Evolutionary conservation across 768 basidiomycete genomes (phyloP).

Genomic region (Neoboletus magnificus): DNA sequence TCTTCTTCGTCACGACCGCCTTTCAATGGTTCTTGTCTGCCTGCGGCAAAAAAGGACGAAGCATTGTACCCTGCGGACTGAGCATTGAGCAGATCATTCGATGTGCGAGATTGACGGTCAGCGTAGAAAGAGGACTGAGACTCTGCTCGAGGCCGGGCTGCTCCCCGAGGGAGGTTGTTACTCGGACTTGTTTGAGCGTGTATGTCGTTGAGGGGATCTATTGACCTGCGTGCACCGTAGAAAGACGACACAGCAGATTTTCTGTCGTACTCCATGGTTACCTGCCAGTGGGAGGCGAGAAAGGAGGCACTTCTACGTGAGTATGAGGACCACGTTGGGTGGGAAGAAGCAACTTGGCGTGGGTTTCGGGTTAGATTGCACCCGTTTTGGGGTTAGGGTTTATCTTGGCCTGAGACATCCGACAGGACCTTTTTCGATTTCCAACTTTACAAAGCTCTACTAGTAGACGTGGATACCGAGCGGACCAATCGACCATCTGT

Average conservation of each 20-base stretch:
- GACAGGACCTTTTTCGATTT: neutral
- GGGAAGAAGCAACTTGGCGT: constrained; percentile 7
- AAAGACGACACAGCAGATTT: constrained; percentile 80
- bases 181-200: constrained; percentile 26
- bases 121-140: constrained; percentile 69
- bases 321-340: neutral
- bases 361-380: neutral
- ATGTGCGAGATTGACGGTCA: constrained; percentile 37
- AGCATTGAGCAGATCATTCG: constrained; percentile 46
- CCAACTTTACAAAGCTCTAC: too few relatives aligned
- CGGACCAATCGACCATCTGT: neutral
- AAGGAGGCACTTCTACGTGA: neutral
- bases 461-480: neutral
- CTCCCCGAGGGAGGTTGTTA: constrained; percentile 24
- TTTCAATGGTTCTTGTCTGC: constrained; percentile 73
- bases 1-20: constrained; percentile 74
- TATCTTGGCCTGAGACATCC: constrained; percentile 2
- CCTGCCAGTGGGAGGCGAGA: constrained; percentile 2
- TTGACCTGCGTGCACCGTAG: constrained; percentile 62
- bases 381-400: constrained; percentile 27
- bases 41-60: constrained; percentile 62
- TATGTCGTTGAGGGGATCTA: constrained; percentile 57
- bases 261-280: constrained; percentile 68
- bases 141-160: constrained; percentile 54
- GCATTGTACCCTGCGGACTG: constrained; percentile 74